Evolutionary conservation across 805 yeast species (phyloP).

Genomic region (Suhomyces faveliae): DNA sequence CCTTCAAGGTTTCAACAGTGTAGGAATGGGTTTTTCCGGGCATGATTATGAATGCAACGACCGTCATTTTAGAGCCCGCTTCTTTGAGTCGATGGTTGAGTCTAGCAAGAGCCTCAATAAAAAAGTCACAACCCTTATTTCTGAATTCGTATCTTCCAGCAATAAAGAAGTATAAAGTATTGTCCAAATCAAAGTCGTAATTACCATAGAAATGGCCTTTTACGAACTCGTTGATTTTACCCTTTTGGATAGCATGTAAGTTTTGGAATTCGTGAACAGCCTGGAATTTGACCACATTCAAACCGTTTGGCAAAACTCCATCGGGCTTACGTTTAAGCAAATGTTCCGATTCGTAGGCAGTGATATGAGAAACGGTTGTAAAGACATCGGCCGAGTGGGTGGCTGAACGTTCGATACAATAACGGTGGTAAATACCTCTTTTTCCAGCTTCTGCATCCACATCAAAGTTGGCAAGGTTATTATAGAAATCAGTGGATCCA

Average conservation of each 20-base stretch:
- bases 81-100: conserved; percentile 84
- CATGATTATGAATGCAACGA: conserved; percentile 96
- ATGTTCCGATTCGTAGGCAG: conserved; percentile 95
- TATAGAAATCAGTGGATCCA: conserved; percentile 93
- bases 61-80: conserved; percentile 81
- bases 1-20: conserved; percentile 92
- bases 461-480: conserved; percentile 82
- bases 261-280: conserved; percentile 98
- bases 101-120: conserved; percentile 88
- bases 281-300: conserved; percentile 91
- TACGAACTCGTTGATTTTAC: conserved; percentile 87
- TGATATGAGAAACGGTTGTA: conserved; percentile 95
- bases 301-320: conserved; percentile 95
- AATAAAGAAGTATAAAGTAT: conserved; percentile 91
- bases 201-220: conserved; percentile 98
- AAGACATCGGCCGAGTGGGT: conserved; percentile 95
- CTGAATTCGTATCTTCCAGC: conserved; percentile 97
- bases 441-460: conserved; percentile 98
- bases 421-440: conserved; percentile 94
- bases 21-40: conserved; percentile 93
- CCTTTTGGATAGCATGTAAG: conserved; percentile 88
- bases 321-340: conserved; percentile 93
- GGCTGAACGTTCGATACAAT: conserved; percentile 95
- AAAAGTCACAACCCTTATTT: conserved; percentile 95
- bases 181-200: conserved; percentile 89